phyloP scores from a whole-genome alignment of 1,284 basidiomycete genomes.

The Melampsora americana region DNA sequence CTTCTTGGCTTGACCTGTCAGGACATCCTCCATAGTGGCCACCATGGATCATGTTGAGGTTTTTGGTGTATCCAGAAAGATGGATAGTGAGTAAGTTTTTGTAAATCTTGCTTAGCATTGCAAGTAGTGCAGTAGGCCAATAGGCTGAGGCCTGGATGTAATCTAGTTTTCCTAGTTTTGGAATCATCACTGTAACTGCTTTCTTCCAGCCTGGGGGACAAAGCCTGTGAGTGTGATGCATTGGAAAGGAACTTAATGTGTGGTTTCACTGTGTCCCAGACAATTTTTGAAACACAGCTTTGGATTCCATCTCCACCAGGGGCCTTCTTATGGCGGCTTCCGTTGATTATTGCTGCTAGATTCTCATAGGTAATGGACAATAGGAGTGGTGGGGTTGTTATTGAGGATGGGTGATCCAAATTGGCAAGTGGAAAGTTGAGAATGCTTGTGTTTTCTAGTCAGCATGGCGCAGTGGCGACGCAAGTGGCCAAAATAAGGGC shows the following conservation, averaged over 20 bases:
- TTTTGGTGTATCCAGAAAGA: background rate
- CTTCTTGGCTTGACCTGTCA: background rate
- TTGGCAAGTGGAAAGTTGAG: background rate
- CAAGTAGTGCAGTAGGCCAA: background rate
- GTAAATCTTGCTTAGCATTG: background rate
- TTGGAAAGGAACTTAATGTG: background rate
- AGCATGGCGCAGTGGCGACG: background rate
- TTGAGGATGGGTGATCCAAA: background rate
- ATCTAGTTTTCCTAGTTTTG: conserved; percentile 10
- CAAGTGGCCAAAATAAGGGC: background rate
- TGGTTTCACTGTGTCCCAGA: background rate
- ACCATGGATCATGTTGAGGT: background rate
- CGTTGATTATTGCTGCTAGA: background rate
- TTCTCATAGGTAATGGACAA: background rate
- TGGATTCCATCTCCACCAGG: conserved; percentile 1
- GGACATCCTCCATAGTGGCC: conserved; percentile 1
- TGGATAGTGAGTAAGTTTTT: conserved; percentile 1
- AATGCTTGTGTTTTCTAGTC: background rate
- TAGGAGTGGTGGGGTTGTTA: background rate
- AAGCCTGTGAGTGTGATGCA: background rate
- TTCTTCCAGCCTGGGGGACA: conserved; percentile 10
- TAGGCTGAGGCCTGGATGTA: conserved; percentile 8
- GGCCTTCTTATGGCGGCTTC: background rate
- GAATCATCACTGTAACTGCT: conserved; percentile 19
- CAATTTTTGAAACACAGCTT: background rate